Conservation (phyloP, 495 filamentous ascomycete species). For the Daldinia loculata region DNA sequence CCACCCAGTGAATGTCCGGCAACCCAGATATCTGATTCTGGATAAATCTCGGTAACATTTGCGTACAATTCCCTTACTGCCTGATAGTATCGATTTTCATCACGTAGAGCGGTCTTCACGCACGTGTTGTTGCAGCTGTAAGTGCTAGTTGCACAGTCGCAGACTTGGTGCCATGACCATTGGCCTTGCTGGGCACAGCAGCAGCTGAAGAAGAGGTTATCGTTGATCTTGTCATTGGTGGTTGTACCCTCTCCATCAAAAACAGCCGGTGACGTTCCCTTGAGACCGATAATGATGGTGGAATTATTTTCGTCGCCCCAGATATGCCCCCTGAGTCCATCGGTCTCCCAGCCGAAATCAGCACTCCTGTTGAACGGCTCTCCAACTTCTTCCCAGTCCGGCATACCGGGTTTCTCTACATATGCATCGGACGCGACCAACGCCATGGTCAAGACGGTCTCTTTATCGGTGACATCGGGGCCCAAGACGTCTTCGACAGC, state of each 20-base stretch:
- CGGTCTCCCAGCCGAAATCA: conserved; percentile 88
- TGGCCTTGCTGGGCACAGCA: conserved; percentile 94
- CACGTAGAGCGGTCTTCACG: conserved; percentile 73
- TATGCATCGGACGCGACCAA: conserved; percentile 91
- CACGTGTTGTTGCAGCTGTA: conserved; percentile 94
- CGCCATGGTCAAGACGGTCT: conserved; percentile 83
- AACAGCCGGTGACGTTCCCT: conserved; percentile 88
- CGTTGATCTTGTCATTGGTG: conserved; percentile 96
- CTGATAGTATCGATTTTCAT: conserved; percentile 90
- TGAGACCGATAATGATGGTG: conserved; percentile 90
- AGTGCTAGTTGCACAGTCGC: conserved; percentile 83
- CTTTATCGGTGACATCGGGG: conserved; percentile 86
- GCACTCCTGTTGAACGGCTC: conserved; percentile 80
- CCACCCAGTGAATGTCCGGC: conserved; percentile 91
- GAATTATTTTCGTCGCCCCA: conserved; percentile 85
- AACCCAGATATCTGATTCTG: conserved; percentile 85
- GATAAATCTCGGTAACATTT: conserved; percentile 91
- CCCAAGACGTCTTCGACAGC: conserved; percentile 78
- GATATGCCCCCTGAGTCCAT: conserved; percentile 91
- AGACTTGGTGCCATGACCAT: conserved; percentile 87
- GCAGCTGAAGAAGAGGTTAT: conserved; percentile 97
- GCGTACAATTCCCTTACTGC: conserved; percentile 86
- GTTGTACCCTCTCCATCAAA: conserved; percentile 96
- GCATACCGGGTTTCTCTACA: conserved; percentile 70
- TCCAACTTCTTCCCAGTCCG: conserved; percentile 86